Evolutionary conservation across 2,329 filamentous ascomycete species (phyloP), one percentile per base, ranked within the genome.

Genomic region (Leptoxyphium fumago): DNA sequence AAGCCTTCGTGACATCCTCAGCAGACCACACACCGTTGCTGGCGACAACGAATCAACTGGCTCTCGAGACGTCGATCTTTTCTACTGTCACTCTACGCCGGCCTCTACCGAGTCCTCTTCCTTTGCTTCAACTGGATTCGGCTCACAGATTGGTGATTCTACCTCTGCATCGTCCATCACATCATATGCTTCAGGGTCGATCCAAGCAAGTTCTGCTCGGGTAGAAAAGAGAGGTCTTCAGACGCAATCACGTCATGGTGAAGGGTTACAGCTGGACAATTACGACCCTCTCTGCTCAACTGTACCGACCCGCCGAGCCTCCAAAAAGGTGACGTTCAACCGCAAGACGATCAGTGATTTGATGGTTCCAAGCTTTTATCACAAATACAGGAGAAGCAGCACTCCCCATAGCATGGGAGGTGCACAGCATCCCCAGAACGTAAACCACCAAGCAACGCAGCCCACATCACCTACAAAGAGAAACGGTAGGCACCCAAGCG

Each of bases 391-490:
- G 32, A 36, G 32, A 15, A 36, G 32, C 32, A 36, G 32, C 32
- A 36, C 32, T 36, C 32, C 32, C 5, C 15, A 36, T 9, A 36
- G 15, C 15, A 36, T 36, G 32, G 32, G 32, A 13, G 32, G 32
- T 26, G 21, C 21, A 7, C 32, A 36, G 32, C 32, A 13, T 9
- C 11, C 32, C 11, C 32, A 13, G 9, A 36, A 3, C 32, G 3
- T 36, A 5, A 13, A 3, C 32, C 32, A 21, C 38, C 34, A n/a
- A 9, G 4, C 17, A 17, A n/a, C 28, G 38, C 47, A 45, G 30
- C 52, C 50, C 29, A 50, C 50, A 8, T 60, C 58, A 13, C 58
- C 58, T 8, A 56, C 56, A 38, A 60, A 59, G 48, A 46, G 58
- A 17, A 56, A 46, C 21, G 52, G 50, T 11, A 46, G 39, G 13